Evolutionary conservation across 2,329 filamentous ascomycete genomes (phyloP).

Genomic region (Colletotrichum lindemuthianum): DNA sequence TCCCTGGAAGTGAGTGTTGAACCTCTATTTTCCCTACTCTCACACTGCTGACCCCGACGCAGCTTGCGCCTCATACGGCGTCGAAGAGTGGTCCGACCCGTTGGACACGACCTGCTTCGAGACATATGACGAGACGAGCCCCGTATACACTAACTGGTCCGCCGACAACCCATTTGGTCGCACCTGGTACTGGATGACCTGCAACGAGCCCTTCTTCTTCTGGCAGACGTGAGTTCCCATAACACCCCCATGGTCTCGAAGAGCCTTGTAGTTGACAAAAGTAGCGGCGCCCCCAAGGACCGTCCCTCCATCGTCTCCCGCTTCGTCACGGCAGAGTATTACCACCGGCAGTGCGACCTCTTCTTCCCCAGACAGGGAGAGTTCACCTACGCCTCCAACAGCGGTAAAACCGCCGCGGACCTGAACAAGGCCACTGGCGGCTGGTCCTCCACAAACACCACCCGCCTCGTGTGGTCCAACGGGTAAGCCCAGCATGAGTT

Average conservation of each 20-base stretch:
- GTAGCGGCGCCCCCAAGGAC: slow-evolving; percentile 56
- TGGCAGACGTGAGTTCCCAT: slow-evolving; percentile 59
- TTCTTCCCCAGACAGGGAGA: slow-evolving; percentile 63
- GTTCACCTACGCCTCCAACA: slow-evolving; percentile 58
- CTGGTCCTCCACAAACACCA: slow-evolving; percentile 62
- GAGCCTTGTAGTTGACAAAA: too few species aligned
- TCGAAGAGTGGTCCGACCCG: slow-evolving; percentile 53
- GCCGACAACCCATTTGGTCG: slow-evolving; percentile 57
- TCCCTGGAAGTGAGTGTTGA: slow-evolving; percentile 58
- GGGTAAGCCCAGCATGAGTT: slow-evolving; percentile 42
- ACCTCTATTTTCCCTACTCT: neutral
- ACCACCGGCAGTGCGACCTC: slow-evolving; percentile 63
- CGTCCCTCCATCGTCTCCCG: slow-evolving; percentile 61
- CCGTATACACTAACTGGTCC: slow-evolving; percentile 60
- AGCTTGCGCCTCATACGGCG: slow-evolving; percentile 60
- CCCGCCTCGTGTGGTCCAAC: slow-evolving; percentile 67
- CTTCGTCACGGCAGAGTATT: slow-evolving; percentile 61
- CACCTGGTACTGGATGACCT: slow-evolving; percentile 70
- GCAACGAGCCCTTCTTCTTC: slow-evolving; percentile 63
- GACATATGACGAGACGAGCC: slow-evolving; percentile 59
- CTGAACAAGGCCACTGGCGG: slow-evolving; percentile 63
- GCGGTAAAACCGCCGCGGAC: slow-evolving; percentile 55
- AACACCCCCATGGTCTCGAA: too few species aligned
- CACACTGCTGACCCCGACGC: neutral
- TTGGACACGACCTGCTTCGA: slow-evolving; percentile 61